A percentile compares a stretch with the other conserved stretches of the same genome.
Conservation (phyloP, 1,284 basidiomycete genomes). For the Porodaedalea pini region DNA sequence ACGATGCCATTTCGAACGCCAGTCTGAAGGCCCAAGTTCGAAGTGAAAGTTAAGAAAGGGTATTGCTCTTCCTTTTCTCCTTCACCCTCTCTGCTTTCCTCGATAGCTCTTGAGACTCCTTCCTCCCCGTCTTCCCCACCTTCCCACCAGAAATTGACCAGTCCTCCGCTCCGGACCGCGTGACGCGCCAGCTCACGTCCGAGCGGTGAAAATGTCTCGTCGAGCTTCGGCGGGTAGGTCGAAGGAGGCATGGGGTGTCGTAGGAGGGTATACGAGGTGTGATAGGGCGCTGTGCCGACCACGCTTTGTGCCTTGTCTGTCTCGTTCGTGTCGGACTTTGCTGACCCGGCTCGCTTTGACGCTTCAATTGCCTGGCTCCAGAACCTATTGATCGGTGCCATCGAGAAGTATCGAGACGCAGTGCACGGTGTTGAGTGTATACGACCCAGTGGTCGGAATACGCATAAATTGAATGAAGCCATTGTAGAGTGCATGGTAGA, state of each 20-base stretch:
- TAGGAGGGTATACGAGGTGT: slow-evolving; percentile 56
- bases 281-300: slow-evolving; percentile 46
- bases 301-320: slow-evolving; percentile 11
- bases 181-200: slow-evolving; percentile 49
- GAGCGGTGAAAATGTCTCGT: slow-evolving; percentile 38
- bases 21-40: too few relatives aligned
- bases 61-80: too few relatives aligned
- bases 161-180: slow-evolving; percentile 43
- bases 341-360: too few relatives aligned
- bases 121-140: slow-evolving; percentile 22
- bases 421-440: too few relatives aligned
- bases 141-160: slow-evolving; percentile 61
- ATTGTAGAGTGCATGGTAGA: too few relatives aligned
- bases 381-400: too few relatives aligned
- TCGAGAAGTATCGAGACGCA: too few relatives aligned
- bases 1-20: too few relatives aligned
- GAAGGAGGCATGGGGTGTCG: slow-evolving; percentile 48
- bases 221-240: slow-evolving; percentile 45
- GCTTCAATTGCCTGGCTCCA: too few relatives aligned
- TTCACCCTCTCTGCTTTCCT: neutral
- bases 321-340: too few relatives aligned
- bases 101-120: neutral
- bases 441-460: too few relatives aligned
- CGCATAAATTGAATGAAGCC: too few relatives aligned
- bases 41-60: neutral